Evolutionary conservation across 176 grass and related monocot genomes (phyloP).

Genomic region (Rhynchospora breviuscula): DNA sequence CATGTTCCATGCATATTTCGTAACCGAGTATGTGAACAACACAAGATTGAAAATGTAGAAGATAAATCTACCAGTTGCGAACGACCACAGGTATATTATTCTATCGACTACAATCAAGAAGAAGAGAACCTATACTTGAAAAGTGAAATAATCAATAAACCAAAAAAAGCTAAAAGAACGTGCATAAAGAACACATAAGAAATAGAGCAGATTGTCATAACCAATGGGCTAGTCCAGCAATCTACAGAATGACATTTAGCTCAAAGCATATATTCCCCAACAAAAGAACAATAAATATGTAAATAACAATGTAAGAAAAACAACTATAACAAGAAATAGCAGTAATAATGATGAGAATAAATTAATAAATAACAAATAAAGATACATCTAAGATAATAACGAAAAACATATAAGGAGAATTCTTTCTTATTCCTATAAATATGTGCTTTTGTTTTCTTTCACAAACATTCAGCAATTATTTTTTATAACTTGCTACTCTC

Average conservation of each 20-base stretch:
- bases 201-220: not conserved
- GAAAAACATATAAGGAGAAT: not conserved
- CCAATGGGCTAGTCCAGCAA: not conserved
- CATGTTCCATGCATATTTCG: slow-evolving; percentile 91
- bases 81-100: slow-evolving; percentile 96
- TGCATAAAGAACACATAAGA: not conserved
- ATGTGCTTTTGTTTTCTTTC: not conserved
- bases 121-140: slow-evolving; percentile 76
- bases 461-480: not conserved
- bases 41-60: slow-evolving; percentile 98
- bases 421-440: not conserved
- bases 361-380: not conserved
- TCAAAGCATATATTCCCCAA: too few relatives aligned
- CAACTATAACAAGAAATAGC: too few relatives aligned
- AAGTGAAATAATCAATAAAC: slow-evolving; percentile 7
- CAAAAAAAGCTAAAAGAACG: slow-evolving; percentile 16
- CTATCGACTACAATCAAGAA: slow-evolving; percentile 98
- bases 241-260: too few relatives aligned
- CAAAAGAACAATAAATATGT: too few relatives aligned
- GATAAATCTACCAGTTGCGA: slow-evolving; percentile 77
- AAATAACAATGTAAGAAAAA: too few relatives aligned
- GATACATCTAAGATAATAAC: not conserved
- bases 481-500: not conserved
- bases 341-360: not conserved
- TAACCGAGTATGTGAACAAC: slow-evolving; percentile 92